Base-by-base conservation (phyloP, 768 basidiomycete species). In the Tulasnella sp. region DNA sequence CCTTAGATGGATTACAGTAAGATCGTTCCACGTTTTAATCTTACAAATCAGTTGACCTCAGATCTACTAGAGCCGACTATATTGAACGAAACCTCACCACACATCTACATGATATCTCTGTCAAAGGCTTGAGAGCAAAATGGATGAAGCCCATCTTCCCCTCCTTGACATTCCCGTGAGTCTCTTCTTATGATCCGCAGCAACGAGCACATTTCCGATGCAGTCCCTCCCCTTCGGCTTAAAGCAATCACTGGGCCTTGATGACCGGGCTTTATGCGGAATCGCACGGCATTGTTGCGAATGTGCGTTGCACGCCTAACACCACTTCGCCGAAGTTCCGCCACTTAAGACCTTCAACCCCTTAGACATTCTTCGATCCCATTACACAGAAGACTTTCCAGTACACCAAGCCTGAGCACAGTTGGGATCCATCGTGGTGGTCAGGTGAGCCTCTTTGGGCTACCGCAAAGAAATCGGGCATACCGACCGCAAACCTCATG, bases 361-460 rank as follows among this genome's bases (percentile, higher is more conserved):
- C 45, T 17, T 65, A 91, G 88, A 86, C 87, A 65, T 96, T 94
- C 69, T 92, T 82, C 80, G 92, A 93, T 69, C 90, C 89, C 0
- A 67, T 66, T 12, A 75, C 75, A 0, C 61, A 76, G 44, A 71
- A 73, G 7, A 81, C 83, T 64, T 93, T 94, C 67, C 76, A 81
- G 58, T 92, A 92, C 67, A 84, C 83, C 59, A 72, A 75, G 9
- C 70, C 75, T 9, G 74, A 80, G 7, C 79, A 80, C 2, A 78
- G 76, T 24, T 85, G 83, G 81, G 76, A 81, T 59, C 66, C 85
- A 0, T 66, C 73, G 0, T 96, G 92, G 89, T 94, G 92, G 91
- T 69, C 78, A 12, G 92, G 92, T 46, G 90, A 93, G 68, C 91
- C 92, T 19, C 91, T 92, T 76, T 96, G 92, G 92, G 87, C 90